Evolutionary conservation across 1,284 basidiomycete species (phyloP), one percentile per base, ranked within the genome.

Genomic region (Boletus mariae): DNA sequence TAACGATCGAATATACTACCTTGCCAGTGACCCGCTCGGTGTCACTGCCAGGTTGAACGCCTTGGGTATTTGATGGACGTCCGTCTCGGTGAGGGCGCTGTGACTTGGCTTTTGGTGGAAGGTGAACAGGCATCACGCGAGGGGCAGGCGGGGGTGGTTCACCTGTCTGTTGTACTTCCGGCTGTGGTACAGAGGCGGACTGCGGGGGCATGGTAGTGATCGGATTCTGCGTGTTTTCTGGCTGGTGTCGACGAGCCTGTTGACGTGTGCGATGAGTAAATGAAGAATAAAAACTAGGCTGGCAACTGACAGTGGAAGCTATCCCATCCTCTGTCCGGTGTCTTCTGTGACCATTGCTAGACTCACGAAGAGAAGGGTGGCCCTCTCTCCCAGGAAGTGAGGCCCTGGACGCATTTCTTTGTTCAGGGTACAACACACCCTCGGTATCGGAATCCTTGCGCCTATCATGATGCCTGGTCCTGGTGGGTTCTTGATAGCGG

Each of bases 121-220:
- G 70, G 57, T 71, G 59, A 56, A 72, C 68, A 58, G 68, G 68
- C 59, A 71, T 68, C 56, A 70, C 68, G 45, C 68, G 68, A 54
- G 67, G 68, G 45, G 70, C 70, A 55, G 70, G 70, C 37, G 68
- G 67, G 57, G 69, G 63, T 57, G 69, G 63, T 57, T 66, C 68
- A 61, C 68, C 67, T 68, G 57, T 56, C 26, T 65, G 58, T 45
- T 59, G 64, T 38, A 48, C 49, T 28, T 62, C 56, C 44, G 54
- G 54, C 25, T 57, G 68, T 26, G 70, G 62, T 28, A 49, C 51
- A 29, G 32, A 51, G 38, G 56, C 55, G 29, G 63, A 34, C 29
- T 62, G 66, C 20, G 52, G 45, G 4, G 57, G 56, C 38, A 59
- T 49, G 56, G 54, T 29, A 41, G 47, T 56, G 64, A 57, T 59